A percentile compares a stretch with the other conserved stretches of the same genome.
phyloP scores from a whole-genome alignment of 371 early-diverging fungal genomes.

The Mucor piriformis region DNA sequence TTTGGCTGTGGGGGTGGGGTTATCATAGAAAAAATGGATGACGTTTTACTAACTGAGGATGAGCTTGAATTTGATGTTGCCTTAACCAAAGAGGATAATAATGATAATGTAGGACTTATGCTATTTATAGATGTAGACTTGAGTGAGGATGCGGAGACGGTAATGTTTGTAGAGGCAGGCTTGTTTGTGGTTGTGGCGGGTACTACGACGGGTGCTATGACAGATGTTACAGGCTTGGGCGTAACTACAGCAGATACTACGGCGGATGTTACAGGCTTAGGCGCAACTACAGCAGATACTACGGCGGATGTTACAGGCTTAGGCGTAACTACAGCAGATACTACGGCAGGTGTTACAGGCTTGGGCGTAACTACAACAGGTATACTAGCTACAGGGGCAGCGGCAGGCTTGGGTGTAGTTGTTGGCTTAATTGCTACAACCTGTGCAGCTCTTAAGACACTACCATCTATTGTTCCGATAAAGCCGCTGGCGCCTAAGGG shows the following conservation, averaged over 20 bases:
- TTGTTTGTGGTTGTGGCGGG: not conserved
- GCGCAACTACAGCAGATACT: not conserved
- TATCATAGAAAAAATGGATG: not conserved
- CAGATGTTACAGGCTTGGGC: not conserved
- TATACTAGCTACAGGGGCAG: too few species aligned
- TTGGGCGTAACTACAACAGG: not conserved
- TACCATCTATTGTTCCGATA: not conserved
- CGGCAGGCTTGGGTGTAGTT: too few species aligned
- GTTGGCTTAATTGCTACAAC: not conserved
- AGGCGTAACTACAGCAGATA: not conserved
- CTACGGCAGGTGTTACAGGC: not conserved
- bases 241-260: not conserved
- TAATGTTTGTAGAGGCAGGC: not conserved
- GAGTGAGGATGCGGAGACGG: too few species aligned
- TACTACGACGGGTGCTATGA: not conserved
- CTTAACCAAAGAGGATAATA: too few species aligned
- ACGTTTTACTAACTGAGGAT: not conserved
- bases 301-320: not conserved
- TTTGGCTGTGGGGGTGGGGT: too few species aligned
- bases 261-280: not conserved
- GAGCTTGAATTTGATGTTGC: not conserved
- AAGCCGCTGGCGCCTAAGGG: not conserved
- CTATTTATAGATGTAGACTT: not conserved
- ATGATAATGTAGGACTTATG: not conserved
- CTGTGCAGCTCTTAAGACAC: not conserved